Evolutionary conservation across 805 yeast species (phyloP).

Genomic region (Ogataea allantospora): DNA sequence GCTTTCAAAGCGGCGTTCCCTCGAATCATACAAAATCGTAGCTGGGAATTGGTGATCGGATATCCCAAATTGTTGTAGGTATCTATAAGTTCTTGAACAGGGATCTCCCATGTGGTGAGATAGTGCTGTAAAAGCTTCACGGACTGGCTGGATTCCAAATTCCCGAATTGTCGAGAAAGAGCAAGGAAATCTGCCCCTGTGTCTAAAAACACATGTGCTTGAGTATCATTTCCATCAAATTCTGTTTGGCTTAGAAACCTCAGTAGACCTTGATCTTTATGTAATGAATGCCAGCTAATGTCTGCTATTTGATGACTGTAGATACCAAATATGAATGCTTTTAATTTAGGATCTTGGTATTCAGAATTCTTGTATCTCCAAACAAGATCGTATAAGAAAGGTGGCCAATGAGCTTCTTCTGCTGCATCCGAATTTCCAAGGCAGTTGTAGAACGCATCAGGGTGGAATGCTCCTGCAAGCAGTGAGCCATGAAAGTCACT

Average conservation of each 20-base stretch:
- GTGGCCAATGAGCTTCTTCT: slow-evolving; percentile 72
- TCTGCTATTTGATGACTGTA: slow-evolving; percentile 65
- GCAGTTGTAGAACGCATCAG: slow-evolving; percentile 68
- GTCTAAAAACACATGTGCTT: slow-evolving; percentile 57
- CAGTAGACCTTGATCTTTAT: slow-evolving; percentile 54
- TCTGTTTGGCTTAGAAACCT: slow-evolving; percentile 49
- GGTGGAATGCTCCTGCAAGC: slow-evolving; percentile 66
- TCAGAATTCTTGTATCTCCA: slow-evolving; percentile 33
- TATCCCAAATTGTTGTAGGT: slow-evolving; percentile 41
- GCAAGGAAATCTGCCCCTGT: slow-evolving; percentile 63
- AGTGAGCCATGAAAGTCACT: slow-evolving; percentile 31
- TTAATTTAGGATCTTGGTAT: slow-evolving; percentile 28
- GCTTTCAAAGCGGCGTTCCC: slow-evolving; percentile 52
- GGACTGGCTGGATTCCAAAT: slow-evolving; percentile 18
- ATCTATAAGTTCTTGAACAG: slow-evolving; percentile 42
- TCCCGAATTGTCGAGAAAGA: slow-evolving; percentile 38
- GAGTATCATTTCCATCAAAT: slow-evolving; percentile 46
- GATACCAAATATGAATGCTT: slow-evolving; percentile 57
- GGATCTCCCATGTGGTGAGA: slow-evolving; percentile 40
- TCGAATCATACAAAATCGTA: slow-evolving; percentile 50
- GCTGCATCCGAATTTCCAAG: slow-evolving; percentile 49
- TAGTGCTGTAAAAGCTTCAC: slow-evolving; percentile 23
- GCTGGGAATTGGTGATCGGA: slow-evolving; percentile 31
- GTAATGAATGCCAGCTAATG: slow-evolving; percentile 65
- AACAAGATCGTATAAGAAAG: slow-evolving; percentile 50